A percentile compares a stretch with the other conserved stretches of the same genome.
Evolutionary conservation across 2,329 filamentous ascomycete genomes (phyloP).

Genomic region (Coniochaeta pulveracea): DNA sequence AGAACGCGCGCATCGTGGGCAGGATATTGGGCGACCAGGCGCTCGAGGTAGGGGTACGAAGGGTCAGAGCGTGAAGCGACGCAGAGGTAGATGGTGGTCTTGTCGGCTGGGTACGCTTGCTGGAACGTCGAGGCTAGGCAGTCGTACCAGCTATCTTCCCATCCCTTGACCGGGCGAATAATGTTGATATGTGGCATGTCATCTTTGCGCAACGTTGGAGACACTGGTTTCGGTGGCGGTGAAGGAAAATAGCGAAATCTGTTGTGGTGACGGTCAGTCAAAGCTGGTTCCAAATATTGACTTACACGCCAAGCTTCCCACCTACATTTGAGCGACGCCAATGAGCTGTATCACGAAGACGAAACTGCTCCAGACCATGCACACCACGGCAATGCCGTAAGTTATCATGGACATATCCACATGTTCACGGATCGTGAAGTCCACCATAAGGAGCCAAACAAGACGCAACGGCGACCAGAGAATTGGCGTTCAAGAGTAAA

Average conservation of each 20-base stretch:
- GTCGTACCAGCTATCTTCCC: slow-evolving; percentile 83
- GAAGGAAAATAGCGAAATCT: slow-evolving; percentile 44
- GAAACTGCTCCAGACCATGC: slow-evolving; percentile 39
- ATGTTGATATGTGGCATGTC: slow-evolving; percentile 75
- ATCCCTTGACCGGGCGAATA: slow-evolving; percentile 85
- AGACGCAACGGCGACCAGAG: too few relatives aligned
- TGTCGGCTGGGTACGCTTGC: slow-evolving; percentile 68
- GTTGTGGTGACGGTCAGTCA: too few relatives aligned
- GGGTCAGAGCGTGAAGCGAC: slow-evolving; percentile 65
- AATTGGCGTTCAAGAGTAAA: too few relatives aligned
- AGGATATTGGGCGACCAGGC: slow-evolving; percentile 63
- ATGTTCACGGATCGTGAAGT: slow-evolving; percentile 9
- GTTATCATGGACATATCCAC: slow-evolving; percentile 14
- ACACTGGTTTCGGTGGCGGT: slow-evolving; percentile 35
- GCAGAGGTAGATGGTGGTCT: slow-evolving; percentile 73
- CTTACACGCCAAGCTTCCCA: too few relatives aligned
- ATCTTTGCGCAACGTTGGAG: slow-evolving; percentile 34
- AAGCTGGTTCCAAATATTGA: too few relatives aligned
- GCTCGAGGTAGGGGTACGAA: slow-evolving; percentile 61
- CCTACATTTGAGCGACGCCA: slow-evolving; percentile 46
- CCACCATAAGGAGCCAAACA: slow-evolving; percentile 1
- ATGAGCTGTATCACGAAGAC: slow-evolving; percentile 43
- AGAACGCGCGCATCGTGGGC: slow-evolving; percentile 59
- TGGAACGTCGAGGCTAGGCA: slow-evolving; percentile 79
- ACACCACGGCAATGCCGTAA: slow-evolving; percentile 31